A percentile compares a stretch with the other conserved stretches of the same genome.
phyloP scores from a whole-genome alignment of 2,329 filamentous ascomycete species.

The Pestalotiopsis sp. region DNA sequence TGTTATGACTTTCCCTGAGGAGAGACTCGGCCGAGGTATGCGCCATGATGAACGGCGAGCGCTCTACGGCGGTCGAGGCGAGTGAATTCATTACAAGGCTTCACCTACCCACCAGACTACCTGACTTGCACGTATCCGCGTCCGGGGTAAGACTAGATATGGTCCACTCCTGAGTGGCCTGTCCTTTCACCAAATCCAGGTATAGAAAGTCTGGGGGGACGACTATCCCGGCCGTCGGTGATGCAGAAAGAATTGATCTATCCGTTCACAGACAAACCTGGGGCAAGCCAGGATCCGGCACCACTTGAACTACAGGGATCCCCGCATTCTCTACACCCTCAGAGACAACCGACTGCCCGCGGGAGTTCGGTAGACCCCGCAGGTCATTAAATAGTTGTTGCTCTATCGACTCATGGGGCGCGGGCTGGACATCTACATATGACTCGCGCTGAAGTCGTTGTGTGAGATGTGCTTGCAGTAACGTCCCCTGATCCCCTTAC shows the following conservation, averaged over 20 bases:
- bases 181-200: neutral
- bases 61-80: neutral
- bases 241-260: neutral
- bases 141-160: neutral
- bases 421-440: neutral
- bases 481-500: neutral
- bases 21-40: neutral
- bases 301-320: neutral
- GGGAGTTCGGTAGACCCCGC: neutral
- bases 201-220: neutral
- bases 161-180: neutral
- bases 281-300: neutral
- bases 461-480: neutral
- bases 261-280: neutral
- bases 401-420: neutral
- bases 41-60: neutral
- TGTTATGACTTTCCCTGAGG: neutral
- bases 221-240: neutral
- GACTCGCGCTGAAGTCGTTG: neutral
- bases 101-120: neutral
- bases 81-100: neutral
- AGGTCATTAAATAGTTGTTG: neutral
- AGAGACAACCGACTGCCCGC: neutral
- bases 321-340: neutral
- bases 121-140: neutral